Evolutionary conservation across 768 basidiomycete genomes (phyloP), one percentile per base, ranked within the genome.

Genomic region (Phlegmacium glaucopus): DNA sequence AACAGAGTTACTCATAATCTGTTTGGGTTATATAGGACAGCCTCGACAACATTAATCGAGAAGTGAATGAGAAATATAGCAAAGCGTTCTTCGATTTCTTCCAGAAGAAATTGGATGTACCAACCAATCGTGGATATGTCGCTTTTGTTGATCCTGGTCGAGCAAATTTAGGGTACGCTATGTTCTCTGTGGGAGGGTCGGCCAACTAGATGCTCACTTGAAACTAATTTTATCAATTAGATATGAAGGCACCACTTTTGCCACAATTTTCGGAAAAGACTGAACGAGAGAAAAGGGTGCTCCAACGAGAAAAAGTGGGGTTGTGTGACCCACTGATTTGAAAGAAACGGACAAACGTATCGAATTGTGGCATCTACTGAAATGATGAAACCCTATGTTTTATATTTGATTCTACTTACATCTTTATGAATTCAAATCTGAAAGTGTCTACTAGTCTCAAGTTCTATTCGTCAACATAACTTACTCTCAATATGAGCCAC

Each of bases 81-180:
- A 75, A 75, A 54, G 67, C 60, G 2, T 72, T 87, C 47, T 79
- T 79, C 43, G 58, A 65, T 9, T 84, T 75, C 61, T 74, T 87
- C 57, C 58, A 77, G 51, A 61, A 72, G 55, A 79, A 79, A 47
- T 65, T 88, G 2, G 75, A 74, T 6, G 61, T 78, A 13, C 61
- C 66, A 0, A 72, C 65, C 1, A 66, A 80, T 52, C 74, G 83
- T 39, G 83, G 81, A 41, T 85, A 86, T 56, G 79, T 87, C 56
- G 60, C 66, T 3, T 82, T 76, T 65, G 57, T 67, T 49, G 80
- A 83, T 53, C 80, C 80, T 26, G 82, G 80, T 9, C 64, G 70
- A 25, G 71, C 61, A 9, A 57, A 72, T 58, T 51, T 78, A 26
- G 79, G 76, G 78, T 80, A 54, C 46, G 72, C 63, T 32, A 22